Evolutionary conservation across 495 filamentous ascomycete genomes (phyloP).

Genomic region (Podospora sp.): DNA sequence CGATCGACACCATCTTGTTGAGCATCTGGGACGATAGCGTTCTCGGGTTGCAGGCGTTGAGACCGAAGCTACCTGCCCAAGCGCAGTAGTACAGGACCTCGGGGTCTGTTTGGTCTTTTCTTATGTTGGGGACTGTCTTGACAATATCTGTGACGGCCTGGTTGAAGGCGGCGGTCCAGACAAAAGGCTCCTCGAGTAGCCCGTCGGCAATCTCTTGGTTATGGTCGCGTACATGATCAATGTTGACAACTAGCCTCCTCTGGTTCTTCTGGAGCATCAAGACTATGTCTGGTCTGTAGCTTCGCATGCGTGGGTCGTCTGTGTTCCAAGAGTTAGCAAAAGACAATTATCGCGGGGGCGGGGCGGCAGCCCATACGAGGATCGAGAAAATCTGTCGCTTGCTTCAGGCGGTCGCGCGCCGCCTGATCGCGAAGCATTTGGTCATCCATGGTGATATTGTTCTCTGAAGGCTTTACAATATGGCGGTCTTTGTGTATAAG

Average conservation of each 20-base stretch:
- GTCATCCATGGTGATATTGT: conserved; percentile 61
- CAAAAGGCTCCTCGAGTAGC: conserved; percentile 83
- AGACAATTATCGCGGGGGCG: background rate
- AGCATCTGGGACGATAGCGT: conserved; percentile 85
- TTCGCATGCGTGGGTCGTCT: conserved; percentile 64
- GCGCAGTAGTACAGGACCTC: conserved; percentile 86
- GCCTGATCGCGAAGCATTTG: conserved; percentile 73
- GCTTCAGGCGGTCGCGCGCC: conserved; percentile 75
- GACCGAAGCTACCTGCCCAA: conserved; percentile 91
- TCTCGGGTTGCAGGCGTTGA: conserved; percentile 91
- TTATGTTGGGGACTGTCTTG: conserved; percentile 67
- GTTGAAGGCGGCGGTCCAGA: conserved; percentile 84
- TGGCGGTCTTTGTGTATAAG: conserved; percentile 10
- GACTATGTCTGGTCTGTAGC: conserved; percentile 84
- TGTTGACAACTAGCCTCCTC: conserved; percentile 77
- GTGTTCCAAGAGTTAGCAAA: conserved; percentile 25
- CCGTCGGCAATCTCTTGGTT: conserved; percentile 88
- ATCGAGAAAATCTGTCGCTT: conserved; percentile 83
- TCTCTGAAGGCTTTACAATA: background rate
- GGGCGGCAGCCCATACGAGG: conserved; percentile 59
- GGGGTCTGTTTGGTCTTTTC: conserved; percentile 51
- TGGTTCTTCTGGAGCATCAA: conserved; percentile 89
- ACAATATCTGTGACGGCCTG: conserved; percentile 85
- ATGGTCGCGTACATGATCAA: conserved; percentile 92
- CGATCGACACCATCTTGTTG: conserved; percentile 95